These are phyloP conservation scores for Magnaporthiopsis rhizophila DNA, from an alignment of 2,329 filamentous ascomycete species.

Conservation along the genomic window DNA sequence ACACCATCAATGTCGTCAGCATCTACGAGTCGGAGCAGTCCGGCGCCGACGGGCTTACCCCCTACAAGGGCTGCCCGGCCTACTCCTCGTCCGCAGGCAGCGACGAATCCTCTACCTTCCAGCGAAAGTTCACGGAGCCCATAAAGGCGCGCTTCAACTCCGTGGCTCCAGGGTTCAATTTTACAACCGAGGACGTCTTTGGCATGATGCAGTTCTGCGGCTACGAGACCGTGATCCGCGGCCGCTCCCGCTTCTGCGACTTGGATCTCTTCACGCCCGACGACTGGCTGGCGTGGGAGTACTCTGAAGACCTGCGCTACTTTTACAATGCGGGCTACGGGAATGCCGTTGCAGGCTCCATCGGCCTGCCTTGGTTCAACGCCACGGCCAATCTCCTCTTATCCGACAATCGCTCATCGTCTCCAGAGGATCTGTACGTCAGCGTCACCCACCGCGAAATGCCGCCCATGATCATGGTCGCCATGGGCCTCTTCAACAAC, in stretches of 20 bases:
- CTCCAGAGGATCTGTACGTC: constrained; percentile 46
- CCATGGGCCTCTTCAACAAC: constrained; percentile 64
- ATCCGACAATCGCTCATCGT: constrained; percentile 8
- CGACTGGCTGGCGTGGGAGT: constrained; percentile 61
- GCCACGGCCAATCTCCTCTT: constrained; percentile 46
- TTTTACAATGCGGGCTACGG: constrained; percentile 61
- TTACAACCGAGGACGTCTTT: constrained; percentile 53
- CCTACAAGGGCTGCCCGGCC: constrained; percentile 56
- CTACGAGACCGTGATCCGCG: constrained; percentile 57
- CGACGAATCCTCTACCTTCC: constrained; percentile 41
- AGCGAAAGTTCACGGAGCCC: constrained; percentile 49
- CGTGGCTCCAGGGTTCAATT: constrained; percentile 50
- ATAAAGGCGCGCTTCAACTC: constrained; percentile 49
- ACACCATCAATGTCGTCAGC: constrained; percentile 44
- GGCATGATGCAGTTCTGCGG: constrained; percentile 60
- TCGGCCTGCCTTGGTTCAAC: constrained; percentile 61
- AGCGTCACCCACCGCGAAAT: constrained; percentile 64
- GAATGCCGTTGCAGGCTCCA: constrained; percentile 43
- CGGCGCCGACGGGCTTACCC: constrained; percentile 53
- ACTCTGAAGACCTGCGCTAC: constrained; percentile 55
- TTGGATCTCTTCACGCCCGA: constrained; percentile 49
- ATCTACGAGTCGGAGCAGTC: constrained; percentile 48
- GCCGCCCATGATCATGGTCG: constrained; percentile 57
- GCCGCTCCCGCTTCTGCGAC: constrained; percentile 53
- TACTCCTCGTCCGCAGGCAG: constrained; percentile 51